Base-by-base conservation (phyloP, 345 rosid genomes). In the Pugionium dolabratum region DNA sequence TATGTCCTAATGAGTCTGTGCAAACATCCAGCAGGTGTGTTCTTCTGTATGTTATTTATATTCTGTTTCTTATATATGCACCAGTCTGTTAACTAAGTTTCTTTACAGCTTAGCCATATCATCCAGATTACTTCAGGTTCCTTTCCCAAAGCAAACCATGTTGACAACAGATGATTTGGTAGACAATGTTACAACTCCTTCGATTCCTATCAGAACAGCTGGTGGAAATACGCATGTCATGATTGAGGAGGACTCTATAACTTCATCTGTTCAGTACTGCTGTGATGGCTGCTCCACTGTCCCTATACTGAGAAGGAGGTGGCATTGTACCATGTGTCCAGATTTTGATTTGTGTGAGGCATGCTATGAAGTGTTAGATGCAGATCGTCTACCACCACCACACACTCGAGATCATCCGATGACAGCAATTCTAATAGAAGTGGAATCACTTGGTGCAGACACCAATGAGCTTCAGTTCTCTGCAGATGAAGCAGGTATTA, bases 241-340 rank as follows among this genome's bases (percentile, higher is more conserved):
- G 96, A 85, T 86, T 71, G 99, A 94, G 79, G 99, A 94, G 73
- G 99, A 94, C 79, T 80, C 97, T 59, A 85, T 85, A 64, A 81
- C 97, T 31, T 90, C 99, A 59, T 88, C 99, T 64, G 99, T 94
- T 57, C 99, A 94, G 60, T 94, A 90, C 75, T 86, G 96, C 75
- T 94, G 99, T 81, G 99, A 94, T 73, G 96, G 97, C 67, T 94
- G 99, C 81, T 83, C 97, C 73, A 94, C 96, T 2, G 99, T 90
- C 50, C 99, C 99, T 42, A 94, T 94, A 79, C 81, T 86, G 45
- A 79, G 97, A 78, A 80, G 90, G 65, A 88, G 99, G 79, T 94
- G 99, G 99, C 99, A 94, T 75, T 94, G 99, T 74, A 94, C 99
- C 30, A 64, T 90, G 52, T 94, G 99, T 76, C 93, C 97, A 40